Conservation (phyloP, 495 filamentous ascomycete species). For the Lasiosphaeriaceae sp. region DNA sequence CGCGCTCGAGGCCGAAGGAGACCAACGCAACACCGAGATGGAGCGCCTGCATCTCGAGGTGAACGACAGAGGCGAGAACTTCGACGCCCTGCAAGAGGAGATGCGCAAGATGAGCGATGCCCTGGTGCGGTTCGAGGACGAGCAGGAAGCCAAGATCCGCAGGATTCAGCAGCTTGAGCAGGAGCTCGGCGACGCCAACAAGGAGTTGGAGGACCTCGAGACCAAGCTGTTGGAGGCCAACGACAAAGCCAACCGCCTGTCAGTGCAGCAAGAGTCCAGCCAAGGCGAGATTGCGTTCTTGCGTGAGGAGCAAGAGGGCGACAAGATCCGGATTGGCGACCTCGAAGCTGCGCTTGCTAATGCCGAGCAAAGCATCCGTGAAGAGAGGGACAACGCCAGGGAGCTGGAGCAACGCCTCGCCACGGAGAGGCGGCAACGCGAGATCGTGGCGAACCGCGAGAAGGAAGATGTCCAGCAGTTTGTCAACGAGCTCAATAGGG, state of each 20-base stretch:
- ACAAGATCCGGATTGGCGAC: slow-evolving; percentile 97
- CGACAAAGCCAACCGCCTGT: slow-evolving; percentile 77
- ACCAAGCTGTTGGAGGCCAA: slow-evolving; percentile 73
- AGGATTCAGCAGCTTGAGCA: slow-evolving; percentile 69
- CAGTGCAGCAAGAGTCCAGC: slow-evolving; percentile 85
- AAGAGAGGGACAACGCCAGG: slow-evolving; percentile 72
- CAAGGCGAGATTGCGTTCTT: slow-evolving; percentile 94
- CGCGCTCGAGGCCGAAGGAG: slow-evolving; percentile 72
- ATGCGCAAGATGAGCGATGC: slow-evolving; percentile 86
- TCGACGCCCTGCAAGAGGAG: slow-evolving; percentile 79
- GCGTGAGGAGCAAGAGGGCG: slow-evolving; percentile 92
- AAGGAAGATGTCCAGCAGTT: slow-evolving; percentile 75
- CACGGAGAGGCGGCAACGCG: slow-evolving; percentile 78
- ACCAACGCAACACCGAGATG: slow-evolving; percentile 67
- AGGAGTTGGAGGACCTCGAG: slow-evolving; percentile 73
- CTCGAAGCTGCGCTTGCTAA: slow-evolving; percentile 76
- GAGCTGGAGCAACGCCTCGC: slow-evolving; percentile 76
- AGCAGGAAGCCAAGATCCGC: slow-evolving; percentile 59
- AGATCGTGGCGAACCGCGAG: slow-evolving; percentile 77
- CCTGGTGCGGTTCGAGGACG: slow-evolving; percentile 81
- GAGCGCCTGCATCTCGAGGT: slow-evolving; percentile 66
- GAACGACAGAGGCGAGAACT: slow-evolving; percentile 72
- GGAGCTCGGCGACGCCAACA: slow-evolving; percentile 69
- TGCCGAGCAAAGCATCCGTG: slow-evolving; percentile 64
- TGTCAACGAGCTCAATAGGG: slow-evolving; percentile 79